Percentiles rank a stretch among this genome's conserved stretches.
Conservation (phyloP, 257 asterid genomes). For the Fraxinus anomala region DNA sequence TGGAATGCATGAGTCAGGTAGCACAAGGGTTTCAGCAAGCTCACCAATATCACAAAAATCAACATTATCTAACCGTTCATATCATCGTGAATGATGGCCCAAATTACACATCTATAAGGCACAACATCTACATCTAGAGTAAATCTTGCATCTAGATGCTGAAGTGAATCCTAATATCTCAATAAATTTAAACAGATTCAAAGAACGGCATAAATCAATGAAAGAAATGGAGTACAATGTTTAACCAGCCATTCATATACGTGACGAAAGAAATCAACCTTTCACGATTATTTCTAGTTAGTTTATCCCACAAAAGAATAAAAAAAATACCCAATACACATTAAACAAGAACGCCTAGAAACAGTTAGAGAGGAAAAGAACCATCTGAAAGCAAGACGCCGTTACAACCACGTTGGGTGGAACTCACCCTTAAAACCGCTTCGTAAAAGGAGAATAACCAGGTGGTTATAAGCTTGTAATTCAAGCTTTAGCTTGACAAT, state of each 20-base stretch:
- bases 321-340: background rate
- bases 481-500: background rate
- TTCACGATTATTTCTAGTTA: background rate
- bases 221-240: background rate
- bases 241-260: background rate
- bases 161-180: constrained; percentile 1
- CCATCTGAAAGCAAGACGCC: background rate
- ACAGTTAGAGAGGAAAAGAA: background rate
- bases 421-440: background rate
- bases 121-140: background rate
- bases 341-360: constrained; percentile 9
- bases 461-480: background rate
- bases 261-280: background rate
- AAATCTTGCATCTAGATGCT: background rate
- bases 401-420: background rate
- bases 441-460: background rate
- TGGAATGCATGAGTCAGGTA: background rate
- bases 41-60: background rate
- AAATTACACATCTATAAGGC: background rate
- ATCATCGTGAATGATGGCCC: constrained; percentile 7
- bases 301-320: background rate
- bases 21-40: constrained; percentile 5
- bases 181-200: constrained; percentile 9
- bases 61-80: constrained; percentile 10
- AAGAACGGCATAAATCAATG: background rate